phyloP scores from a whole-genome alignment of 208 protist species.

The Leishmania martiniquensis region DNA sequence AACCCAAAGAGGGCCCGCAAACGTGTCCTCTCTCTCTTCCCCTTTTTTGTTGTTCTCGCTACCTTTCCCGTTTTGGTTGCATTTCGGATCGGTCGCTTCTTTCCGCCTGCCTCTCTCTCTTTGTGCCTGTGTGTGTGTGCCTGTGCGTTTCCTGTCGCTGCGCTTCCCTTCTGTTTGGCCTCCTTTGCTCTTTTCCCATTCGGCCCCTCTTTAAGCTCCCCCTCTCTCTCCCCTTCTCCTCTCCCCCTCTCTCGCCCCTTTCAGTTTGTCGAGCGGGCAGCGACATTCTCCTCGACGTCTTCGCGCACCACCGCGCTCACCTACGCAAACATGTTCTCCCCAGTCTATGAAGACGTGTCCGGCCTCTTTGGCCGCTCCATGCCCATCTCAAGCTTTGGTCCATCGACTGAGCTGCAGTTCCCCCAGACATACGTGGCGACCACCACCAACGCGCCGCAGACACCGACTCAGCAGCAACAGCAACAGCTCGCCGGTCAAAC shows the following conservation, averaged over 20 bases:
- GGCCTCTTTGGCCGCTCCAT: conserved; percentile 24
- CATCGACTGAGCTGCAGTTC: conserved; percentile 21
- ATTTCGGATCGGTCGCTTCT: background rate
- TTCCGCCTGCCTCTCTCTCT: background rate
- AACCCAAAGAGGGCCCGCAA: background rate
- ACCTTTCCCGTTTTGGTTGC: background rate
- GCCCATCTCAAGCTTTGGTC: conserved; percentile 10
- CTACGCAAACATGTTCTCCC: conserved; percentile 15
- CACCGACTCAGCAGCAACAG: conserved; percentile 1
- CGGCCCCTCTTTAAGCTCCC: background rate
- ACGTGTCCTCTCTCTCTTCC: background rate
- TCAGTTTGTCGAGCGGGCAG: too few species aligned
- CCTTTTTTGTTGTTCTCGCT: background rate
- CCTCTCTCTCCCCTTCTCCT: conserved; percentile 6
- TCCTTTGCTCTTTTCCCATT: conserved; percentile 5
- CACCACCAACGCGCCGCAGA: conserved; percentile 3
- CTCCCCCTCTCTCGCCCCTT: too few species aligned
- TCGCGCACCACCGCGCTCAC: background rate
- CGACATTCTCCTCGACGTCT: too few species aligned
- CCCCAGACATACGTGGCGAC: conserved; percentile 6
- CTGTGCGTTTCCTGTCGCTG: background rate
- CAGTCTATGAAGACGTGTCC: conserved; percentile 26
- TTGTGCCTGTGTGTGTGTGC: background rate
- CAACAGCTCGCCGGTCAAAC: conserved; percentile 1
- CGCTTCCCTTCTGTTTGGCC: background rate